These are phyloP conservation scores for Penicillium atrosanguineum DNA, from an alignment of 495 filamentous ascomycete genomes.

Conservation along the genomic window DNA sequence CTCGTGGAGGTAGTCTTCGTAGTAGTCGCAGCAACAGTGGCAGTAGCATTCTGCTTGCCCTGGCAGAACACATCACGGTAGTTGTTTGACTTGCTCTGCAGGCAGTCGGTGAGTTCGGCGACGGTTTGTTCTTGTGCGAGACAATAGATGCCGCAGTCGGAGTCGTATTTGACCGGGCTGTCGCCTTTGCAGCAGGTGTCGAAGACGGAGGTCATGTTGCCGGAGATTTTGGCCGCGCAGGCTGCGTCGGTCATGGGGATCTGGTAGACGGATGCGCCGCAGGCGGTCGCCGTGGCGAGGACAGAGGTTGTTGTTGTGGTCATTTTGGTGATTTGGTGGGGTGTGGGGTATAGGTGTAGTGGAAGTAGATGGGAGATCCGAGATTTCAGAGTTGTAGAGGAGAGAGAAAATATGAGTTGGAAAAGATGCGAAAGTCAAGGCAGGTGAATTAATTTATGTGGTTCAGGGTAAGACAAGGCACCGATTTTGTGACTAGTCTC, in stretches of 20 bases:
- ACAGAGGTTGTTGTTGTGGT: conserved; percentile 24
- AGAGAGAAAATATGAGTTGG: not conserved
- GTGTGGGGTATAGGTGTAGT: not conserved
- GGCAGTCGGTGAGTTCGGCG: conserved; percentile 32
- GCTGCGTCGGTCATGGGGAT: conserved; percentile 44
- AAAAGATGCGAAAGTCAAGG: not conserved
- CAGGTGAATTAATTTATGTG: not conserved
- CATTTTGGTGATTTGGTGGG: conserved; percentile 16
- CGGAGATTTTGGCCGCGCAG: conserved; percentile 37
- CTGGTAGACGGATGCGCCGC: conserved; percentile 31
- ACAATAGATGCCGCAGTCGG: conserved; percentile 51
- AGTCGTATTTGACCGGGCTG: conserved; percentile 39
- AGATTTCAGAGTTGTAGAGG: too few relatives aligned
- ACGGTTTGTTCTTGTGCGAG: conserved; percentile 45
- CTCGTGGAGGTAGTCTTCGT: conserved; percentile 18
- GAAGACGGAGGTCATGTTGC: conserved; percentile 41
- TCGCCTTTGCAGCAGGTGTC: conserved; percentile 44
- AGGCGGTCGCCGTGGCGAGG: conserved; percentile 23
- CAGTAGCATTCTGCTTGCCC: conserved; percentile 32
- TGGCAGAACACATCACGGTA: conserved; percentile 39
- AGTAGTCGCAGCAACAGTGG: conserved; percentile 31
- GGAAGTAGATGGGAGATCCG: not conserved
- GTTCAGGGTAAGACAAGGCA: not conserved
- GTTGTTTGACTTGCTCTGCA: conserved; percentile 30
- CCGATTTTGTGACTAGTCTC: not conserved